A percentile compares a stretch with the other conserved stretches of the same genome.
These are phyloP conservation scores for Inonotus obliquus DNA, from an alignment of 1,284 basidiomycete species.

Conservation along the genomic window DNA sequence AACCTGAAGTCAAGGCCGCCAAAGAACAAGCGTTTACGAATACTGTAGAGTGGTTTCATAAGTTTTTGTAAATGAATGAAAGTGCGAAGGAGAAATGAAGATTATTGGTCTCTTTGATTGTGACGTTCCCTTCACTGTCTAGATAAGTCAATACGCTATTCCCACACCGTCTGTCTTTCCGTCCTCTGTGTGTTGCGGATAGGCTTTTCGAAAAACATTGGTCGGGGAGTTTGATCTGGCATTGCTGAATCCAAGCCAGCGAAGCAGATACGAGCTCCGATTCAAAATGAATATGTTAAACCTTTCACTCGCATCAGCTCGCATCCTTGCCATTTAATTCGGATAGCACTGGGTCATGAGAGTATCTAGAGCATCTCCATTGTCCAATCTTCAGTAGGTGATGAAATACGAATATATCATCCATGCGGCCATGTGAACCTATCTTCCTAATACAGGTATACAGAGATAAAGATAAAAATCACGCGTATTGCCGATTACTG, in stretches of 20 bases:
- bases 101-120: background rate
- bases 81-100: background rate
- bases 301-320: no score
- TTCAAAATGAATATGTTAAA: no score
- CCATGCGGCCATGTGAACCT: background rate
- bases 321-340: no score
- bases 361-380: no score
- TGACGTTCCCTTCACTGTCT: background rate
- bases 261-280: no score
- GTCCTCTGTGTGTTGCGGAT: no score
- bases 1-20: constrained; percentile 32
- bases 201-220: background rate
- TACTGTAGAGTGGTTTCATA: constrained; percentile 33
- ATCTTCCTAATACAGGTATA: background rate
- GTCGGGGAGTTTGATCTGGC: background rate
- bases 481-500: background rate
- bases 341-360: no score
- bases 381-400: background rate
- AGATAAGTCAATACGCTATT: no score
- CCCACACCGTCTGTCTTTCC: no score
- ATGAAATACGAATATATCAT: background rate
- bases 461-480: no score
- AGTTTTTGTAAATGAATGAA: constrained; percentile 25
- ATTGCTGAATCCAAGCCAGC: no score
- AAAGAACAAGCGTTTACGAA: constrained; percentile 42